Percentiles rank a stretch among this genome's conserved stretches.
phyloP scores from a whole-genome alignment of 139 green algal genomes.

The Chlamydomonas incerta region DNA sequence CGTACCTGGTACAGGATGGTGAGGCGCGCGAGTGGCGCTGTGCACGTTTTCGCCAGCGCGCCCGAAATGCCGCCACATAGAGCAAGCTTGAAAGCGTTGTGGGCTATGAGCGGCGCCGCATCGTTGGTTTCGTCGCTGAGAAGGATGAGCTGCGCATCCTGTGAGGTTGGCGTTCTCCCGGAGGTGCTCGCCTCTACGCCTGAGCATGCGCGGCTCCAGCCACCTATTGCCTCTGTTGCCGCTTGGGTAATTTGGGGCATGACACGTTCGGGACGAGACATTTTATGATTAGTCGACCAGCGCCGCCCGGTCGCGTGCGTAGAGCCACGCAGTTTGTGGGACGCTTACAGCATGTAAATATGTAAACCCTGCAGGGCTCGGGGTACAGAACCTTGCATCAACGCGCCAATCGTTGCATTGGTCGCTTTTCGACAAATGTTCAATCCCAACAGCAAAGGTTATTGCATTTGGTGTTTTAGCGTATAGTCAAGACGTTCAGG shows the following conservation, averaged over 20 bases:
- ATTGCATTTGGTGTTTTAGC: too few species aligned
- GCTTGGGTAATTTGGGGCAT: conserved; percentile 9
- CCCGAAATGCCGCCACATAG: conserved; percentile 87
- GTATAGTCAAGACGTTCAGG: too few species aligned
- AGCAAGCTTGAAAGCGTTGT: conserved; percentile 24
- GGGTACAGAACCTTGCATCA: too few species aligned
- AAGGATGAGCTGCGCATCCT: background rate
- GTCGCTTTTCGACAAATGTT: too few species aligned
- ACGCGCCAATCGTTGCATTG: too few species aligned
- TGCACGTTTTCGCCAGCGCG: conserved; percentile 89
- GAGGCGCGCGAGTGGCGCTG: conserved; percentile 90
- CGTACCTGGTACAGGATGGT: conserved; percentile 97
- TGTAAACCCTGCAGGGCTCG: too few species aligned
- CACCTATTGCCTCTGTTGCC: background rate
- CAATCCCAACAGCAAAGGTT: too few species aligned
- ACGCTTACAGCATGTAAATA: too few species aligned
- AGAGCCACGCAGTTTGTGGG: too few species aligned
- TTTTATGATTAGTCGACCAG: too few species aligned
- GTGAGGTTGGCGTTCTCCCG: background rate
- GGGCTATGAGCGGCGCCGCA: conserved; percentile 13
- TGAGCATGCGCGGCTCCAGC: background rate
- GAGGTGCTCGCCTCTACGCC: background rate
- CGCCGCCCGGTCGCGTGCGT: too few species aligned
- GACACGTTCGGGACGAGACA: background rate
- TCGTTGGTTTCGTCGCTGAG: conserved; percentile 15